Percentiles rank a stretch among this genome's conserved stretches.
Conservation (phyloP, 306 rosid species). For the Trifolium dubium region DNA sequence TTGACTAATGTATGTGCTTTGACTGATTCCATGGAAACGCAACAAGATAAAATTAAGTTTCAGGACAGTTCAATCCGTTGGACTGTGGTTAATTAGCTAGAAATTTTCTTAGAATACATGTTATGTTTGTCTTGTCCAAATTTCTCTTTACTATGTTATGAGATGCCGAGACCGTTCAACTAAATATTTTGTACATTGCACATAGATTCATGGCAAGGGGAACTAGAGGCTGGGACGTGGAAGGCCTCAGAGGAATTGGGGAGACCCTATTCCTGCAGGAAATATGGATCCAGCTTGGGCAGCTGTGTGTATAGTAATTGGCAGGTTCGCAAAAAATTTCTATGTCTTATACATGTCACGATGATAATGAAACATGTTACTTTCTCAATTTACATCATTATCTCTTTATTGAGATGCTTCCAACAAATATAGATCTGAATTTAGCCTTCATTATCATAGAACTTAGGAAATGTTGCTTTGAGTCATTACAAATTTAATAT, state of each 20-base stretch:
- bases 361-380: background rate
- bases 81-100: background rate
- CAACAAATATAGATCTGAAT: background rate
- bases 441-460: background rate
- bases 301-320: background rate
- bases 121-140: background rate
- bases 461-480: constrained; percentile 4
- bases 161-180: background rate
- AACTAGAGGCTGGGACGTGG: background rate
- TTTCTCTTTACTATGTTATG: background rate
- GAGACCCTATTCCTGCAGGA: background rate
- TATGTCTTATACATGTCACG: background rate
- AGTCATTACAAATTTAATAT: background rate
- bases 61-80: background rate
- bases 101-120: background rate
- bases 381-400: background rate
- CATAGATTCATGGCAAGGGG: background rate
- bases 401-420: background rate
- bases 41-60: background rate
- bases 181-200: background rate
- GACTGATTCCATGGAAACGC: background rate
- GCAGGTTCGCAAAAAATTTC: background rate
- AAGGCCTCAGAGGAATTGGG: background rate
- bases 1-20: background rate
- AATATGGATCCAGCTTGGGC: background rate